Percentiles rank a stretch among this genome's conserved stretches.
These are phyloP conservation scores for Chaetomium fimeti DNA, from an alignment of 495 filamentous ascomycete species.

Conservation along the genomic window DNA sequence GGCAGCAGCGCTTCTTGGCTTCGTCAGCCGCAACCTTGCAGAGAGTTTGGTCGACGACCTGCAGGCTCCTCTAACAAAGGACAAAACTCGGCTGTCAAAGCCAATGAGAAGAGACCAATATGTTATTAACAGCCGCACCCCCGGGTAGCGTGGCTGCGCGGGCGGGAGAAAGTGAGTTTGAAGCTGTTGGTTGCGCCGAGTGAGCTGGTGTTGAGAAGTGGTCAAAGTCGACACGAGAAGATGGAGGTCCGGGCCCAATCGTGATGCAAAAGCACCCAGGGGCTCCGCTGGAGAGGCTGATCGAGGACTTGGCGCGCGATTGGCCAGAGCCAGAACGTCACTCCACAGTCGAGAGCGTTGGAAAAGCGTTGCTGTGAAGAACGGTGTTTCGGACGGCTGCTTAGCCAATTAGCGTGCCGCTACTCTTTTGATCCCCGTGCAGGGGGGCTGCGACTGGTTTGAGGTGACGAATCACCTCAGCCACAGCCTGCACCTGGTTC, in stretches of 20 bases:
- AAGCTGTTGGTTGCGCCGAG: neutral
- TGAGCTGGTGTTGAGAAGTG: neutral
- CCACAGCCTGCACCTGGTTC: neutral
- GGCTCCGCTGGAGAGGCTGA: neutral
- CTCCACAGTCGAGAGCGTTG: neutral
- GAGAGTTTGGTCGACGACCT: neutral
- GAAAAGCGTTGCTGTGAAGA: neutral
- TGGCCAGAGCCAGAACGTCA: neutral
- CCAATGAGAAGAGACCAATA: neutral
- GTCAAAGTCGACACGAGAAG: neutral
- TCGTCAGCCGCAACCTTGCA: slow-evolving; percentile 17
- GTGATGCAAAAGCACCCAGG: neutral
- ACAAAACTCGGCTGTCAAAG: neutral
- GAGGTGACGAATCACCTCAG: slow-evolving; percentile 1
- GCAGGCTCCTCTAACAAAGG: neutral
- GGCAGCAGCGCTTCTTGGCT: slow-evolving; percentile 16
- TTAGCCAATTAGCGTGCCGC: slow-evolving; percentile 5
- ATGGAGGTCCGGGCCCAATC: neutral
- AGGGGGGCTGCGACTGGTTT: neutral
- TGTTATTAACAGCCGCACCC: neutral
- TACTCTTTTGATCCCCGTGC: neutral
- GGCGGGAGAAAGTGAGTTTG: neutral
- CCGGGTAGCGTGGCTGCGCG: neutral
- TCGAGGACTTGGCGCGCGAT: slow-evolving; percentile 1
- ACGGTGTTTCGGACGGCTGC: neutral